A percentile compares a stretch with the other conserved stretches of the same genome.
Evolutionary conservation across 164 flowering plant genomes (phyloP).

Genomic region (Dillenia turbinata): DNA sequence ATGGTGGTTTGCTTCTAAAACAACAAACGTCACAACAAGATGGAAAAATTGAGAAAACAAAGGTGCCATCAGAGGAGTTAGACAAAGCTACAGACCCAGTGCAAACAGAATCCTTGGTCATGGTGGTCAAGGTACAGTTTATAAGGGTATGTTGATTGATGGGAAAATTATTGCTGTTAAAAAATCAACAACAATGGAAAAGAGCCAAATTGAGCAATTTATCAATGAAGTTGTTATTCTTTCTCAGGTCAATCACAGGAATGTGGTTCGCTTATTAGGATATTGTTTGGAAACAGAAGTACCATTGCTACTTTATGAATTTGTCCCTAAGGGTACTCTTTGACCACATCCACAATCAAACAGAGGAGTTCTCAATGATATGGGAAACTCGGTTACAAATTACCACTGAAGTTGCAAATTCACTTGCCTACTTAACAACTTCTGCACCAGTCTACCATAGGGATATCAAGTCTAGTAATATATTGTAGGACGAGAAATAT

Average conservation of each 20-base stretch:
- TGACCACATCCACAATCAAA: neutral
- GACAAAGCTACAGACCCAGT: neutral
- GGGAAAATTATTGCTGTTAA: neutral
- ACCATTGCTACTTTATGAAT: slow-evolving; percentile 3
- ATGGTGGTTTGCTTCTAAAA: too few relatives aligned
- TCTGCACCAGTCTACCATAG: slow-evolving; percentile 2
- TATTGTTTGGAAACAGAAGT: slow-evolving; percentile 6
- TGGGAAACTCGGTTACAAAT: slow-evolving; percentile 8
- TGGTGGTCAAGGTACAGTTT: neutral
- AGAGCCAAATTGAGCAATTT: neutral
- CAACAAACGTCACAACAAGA: too few relatives aligned
- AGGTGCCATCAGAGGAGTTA: neutral
- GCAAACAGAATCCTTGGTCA: neutral
- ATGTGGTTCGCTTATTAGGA: slow-evolving; percentile 7
- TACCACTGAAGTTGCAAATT: slow-evolving; percentile 1
- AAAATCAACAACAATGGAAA: neutral
- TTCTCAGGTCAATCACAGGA: slow-evolving; percentile 8
- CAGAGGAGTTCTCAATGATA: neutral
- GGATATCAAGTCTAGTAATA: neutral
- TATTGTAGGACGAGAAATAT: neutral
- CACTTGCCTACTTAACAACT: slow-evolving; percentile 1
- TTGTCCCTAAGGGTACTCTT: neutral
- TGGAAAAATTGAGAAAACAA: too few relatives aligned
- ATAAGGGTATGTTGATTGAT: neutral
- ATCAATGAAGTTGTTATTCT: neutral